Percentiles rank a stretch among this genome's conserved stretches.
Evolutionary conservation across 306 rosid genomes (phyloP).

Genomic region (Psophocarpus tetragonolobus): DNA sequence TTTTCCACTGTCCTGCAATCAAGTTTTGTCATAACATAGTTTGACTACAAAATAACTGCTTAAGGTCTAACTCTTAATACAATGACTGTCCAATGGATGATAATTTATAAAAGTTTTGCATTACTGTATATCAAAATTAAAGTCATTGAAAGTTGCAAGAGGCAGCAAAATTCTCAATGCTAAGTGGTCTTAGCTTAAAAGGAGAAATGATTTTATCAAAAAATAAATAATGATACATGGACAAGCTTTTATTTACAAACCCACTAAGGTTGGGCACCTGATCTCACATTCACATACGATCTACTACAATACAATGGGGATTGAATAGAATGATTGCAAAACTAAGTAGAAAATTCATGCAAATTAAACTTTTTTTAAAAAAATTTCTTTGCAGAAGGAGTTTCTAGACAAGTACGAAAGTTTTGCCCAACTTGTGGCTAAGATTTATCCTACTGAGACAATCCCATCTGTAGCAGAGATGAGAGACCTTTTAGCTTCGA

Average conservation of each 20-base stretch:
- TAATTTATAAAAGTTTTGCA: neutral
- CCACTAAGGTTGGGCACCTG: neutral
- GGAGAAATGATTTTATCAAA: neutral
- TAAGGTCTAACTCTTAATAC: neutral
- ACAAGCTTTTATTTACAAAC: slow-evolving; percentile 10
- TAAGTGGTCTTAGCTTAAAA: neutral
- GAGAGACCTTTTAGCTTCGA: slow-evolving; percentile 78
- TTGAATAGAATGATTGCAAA: slow-evolving; percentile 1
- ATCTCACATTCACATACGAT: neutral
- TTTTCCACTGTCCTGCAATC: neutral
- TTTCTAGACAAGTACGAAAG: slow-evolving; percentile 92
- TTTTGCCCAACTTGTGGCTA: slow-evolving; percentile 86
- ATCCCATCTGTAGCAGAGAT: slow-evolving; percentile 71
- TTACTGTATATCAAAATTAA: neutral
- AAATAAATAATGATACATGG: neutral
- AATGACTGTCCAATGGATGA: neutral
- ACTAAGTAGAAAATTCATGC: neutral
- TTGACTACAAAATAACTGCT: neutral
- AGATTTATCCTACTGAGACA: slow-evolving; percentile 79
- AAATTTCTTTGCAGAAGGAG: slow-evolving; percentile 81
- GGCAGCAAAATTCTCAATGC: neutral
- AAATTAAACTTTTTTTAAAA: slow-evolving; percentile 28
- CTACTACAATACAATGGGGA: neutral
- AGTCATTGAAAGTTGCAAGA: neutral
- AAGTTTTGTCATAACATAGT: neutral